phyloP scores from a whole-genome alignment of 2,329 filamentous ascomycete genomes.

The Penicillium expansum region DNA sequence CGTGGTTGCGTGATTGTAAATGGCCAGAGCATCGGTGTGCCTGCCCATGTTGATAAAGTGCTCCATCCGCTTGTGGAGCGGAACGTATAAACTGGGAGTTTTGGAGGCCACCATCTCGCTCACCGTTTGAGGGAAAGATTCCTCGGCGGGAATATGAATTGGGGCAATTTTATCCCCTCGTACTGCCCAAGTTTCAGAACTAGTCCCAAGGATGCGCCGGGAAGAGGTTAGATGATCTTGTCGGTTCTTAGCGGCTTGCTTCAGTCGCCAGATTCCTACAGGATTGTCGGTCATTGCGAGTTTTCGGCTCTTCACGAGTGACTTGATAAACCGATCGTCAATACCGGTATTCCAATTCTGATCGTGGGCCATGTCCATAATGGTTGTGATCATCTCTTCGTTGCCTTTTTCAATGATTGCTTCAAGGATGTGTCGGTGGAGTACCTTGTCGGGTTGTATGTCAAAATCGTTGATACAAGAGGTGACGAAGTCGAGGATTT shows the following conservation, averaged over 20 bases:
- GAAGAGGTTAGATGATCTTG: slow-evolving; percentile 33
- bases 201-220: slow-evolving; percentile 36
- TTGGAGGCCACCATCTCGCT: slow-evolving; percentile 28
- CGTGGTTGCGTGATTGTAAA: slow-evolving; percentile 30
- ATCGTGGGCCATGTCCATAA: slow-evolving; percentile 31
- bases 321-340: slow-evolving; percentile 30
- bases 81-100: slow-evolving; percentile 33
- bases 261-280: slow-evolving; percentile 42
- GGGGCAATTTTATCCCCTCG: slow-evolving; percentile 14
- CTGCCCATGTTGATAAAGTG: slow-evolving; percentile 39
- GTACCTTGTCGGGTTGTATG: slow-evolving; percentile 38
- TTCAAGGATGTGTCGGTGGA: slow-evolving; percentile 42
- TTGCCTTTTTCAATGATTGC: slow-evolving; percentile 42
- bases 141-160: slow-evolving; percentile 16
- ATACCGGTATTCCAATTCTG: slow-evolving; percentile 35
- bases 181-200: slow-evolving; percentile 12
- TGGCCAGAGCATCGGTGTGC: slow-evolving; percentile 30
- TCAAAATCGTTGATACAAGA: slow-evolving; percentile 36
- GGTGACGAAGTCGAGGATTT: slow-evolving; percentile 39
- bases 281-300: slow-evolving; percentile 36
- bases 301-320: slow-evolving; percentile 35
- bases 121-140: slow-evolving; percentile 30
- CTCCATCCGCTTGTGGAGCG: slow-evolving; percentile 38
- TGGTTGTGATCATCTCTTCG: slow-evolving; percentile 30
- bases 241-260: slow-evolving; percentile 37